Evolutionary conservation across 768 basidiomycete species (phyloP), one percentile per base, ranked within the genome.

Genomic region (Pseudohyphozyma bogoriensis): DNA sequence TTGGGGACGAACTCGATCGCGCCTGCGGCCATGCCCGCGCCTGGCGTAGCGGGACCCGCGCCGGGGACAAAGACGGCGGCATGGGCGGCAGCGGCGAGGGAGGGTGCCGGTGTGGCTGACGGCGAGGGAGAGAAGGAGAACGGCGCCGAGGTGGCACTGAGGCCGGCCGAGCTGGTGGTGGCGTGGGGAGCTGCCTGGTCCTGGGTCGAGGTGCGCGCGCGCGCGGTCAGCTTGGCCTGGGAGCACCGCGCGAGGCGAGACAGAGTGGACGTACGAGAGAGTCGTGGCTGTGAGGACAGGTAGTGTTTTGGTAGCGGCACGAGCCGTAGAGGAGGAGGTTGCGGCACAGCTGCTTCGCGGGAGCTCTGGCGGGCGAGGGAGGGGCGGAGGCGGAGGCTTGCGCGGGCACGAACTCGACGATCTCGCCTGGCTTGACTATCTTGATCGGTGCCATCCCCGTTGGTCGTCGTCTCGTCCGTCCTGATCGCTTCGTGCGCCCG

Each of bases 281-380:
- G 45, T 46, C 45, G 73, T 91, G 89, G 68, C 82, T 82, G 72
- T 86, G 91, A 52, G 80, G 77, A 75, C 89, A 92, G 60, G 87
- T 87, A 76, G 86, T 86, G 70, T 86, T 85, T 74, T 90, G 82
- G 67, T 79, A 89, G 76, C 86, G 85, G 77, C 89, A 92, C 59
- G 79, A 83, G 44, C 89, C 90, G 58, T 56, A 64, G 37, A 65
- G 62, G 18, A 55, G 37, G 47, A 64, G 44, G 55, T 65, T 60
- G 55, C 63, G 53, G 55, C 63, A 66, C 22, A 64, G 59, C 51
- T 64, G 46, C 37, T 62, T 31, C 9, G 29, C 32, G 47, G 31
- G 29, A 35, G 59, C 24, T 11, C 28, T 29, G 20, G 49, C 32
- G 20, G 24, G 32, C 15, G 32, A 29, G 49, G 22, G 28, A 29